These are phyloP conservation scores for Diutina sp. DNA, from an alignment of 1,139 yeast genomes.

Conservation along the genomic window DNA sequence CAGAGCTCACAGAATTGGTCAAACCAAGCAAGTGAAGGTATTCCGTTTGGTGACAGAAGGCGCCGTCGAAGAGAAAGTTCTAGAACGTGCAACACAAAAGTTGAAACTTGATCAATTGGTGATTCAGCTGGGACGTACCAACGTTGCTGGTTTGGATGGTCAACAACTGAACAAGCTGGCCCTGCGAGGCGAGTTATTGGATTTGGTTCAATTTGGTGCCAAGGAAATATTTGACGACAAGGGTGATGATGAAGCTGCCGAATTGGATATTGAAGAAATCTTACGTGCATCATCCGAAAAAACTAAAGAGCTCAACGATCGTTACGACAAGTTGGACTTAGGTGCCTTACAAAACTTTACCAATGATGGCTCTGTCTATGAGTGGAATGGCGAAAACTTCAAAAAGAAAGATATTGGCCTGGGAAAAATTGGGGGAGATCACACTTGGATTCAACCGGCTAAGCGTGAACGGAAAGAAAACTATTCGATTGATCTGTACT, in stretches of 20 bases:
- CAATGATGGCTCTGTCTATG: constrained; percentile 56
- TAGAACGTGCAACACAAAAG: constrained; percentile 94
- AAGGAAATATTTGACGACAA: constrained; percentile 37
- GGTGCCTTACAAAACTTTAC: constrained; percentile 69
- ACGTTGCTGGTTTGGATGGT: constrained; percentile 14
- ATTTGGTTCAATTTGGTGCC: constrained; percentile 78
- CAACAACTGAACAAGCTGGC: constrained; percentile 29
- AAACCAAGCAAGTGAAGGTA: constrained; percentile 88
- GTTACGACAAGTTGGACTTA: constrained; percentile 53
- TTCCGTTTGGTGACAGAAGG: constrained; percentile 88
- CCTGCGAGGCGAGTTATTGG: constrained; percentile 58
- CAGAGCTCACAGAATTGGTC: constrained; percentile 97
- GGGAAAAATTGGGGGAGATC: constrained; percentile 10
- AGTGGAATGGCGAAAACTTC: constrained; percentile 78
- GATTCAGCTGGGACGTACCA: constrained; percentile 78
- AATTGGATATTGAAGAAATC: constrained; percentile 51
- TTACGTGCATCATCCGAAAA: constrained; percentile 49
- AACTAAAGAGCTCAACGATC: constrained; percentile 48
- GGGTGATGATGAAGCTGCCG: constrained; percentile 20
- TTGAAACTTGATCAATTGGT: constrained; percentile 86
- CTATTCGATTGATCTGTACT: constrained; percentile 67
- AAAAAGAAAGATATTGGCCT: constrained; percentile 47
- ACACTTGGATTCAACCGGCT: constrained; percentile 54
- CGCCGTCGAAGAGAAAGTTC: constrained; percentile 91
- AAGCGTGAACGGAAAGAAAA: constrained; percentile 72